phyloP scores from a whole-genome alignment of 2,329 filamentous ascomycete genomes.

The Colletotrichum lentis region DNA sequence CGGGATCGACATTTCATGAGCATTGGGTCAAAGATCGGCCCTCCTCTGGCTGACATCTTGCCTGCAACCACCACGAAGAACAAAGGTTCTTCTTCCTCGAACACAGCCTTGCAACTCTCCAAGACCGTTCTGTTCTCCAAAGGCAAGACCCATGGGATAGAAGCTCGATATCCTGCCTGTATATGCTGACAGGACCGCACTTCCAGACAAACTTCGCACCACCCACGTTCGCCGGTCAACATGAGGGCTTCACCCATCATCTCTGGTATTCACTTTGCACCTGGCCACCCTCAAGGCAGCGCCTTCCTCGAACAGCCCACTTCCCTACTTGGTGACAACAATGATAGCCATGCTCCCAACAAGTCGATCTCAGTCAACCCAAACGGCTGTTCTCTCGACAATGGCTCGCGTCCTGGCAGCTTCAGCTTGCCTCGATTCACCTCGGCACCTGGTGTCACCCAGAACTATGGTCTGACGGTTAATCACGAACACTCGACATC shows the following conservation, averaged over 20 bases:
- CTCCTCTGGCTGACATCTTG: background rate
- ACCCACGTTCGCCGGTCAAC: background rate
- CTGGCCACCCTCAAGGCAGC: background rate
- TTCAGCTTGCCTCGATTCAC: rapidly evolving
- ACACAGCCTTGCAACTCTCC: background rate
- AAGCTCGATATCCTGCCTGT: no score
- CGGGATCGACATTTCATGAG: background rate
- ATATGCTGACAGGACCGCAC: no score
- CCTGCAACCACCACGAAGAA: background rate
- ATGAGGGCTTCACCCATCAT: background rate
- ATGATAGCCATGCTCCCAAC: background rate
- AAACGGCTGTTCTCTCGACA: no score
- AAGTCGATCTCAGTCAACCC: no score
- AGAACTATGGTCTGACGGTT: background rate
- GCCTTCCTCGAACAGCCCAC: background rate
- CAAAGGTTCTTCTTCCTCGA: background rate
- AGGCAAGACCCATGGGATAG: background rate
- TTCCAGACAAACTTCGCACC: background rate
- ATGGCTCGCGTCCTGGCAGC: background rate
- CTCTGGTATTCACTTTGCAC: background rate
- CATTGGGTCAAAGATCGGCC: background rate
- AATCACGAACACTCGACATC: background rate
- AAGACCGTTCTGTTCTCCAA: background rate
- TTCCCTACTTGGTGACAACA: background rate
- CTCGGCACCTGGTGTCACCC: background rate